Conservation (phyloP, 148 eudicot genomes). For the Amaranthus palmeri region DNA sequence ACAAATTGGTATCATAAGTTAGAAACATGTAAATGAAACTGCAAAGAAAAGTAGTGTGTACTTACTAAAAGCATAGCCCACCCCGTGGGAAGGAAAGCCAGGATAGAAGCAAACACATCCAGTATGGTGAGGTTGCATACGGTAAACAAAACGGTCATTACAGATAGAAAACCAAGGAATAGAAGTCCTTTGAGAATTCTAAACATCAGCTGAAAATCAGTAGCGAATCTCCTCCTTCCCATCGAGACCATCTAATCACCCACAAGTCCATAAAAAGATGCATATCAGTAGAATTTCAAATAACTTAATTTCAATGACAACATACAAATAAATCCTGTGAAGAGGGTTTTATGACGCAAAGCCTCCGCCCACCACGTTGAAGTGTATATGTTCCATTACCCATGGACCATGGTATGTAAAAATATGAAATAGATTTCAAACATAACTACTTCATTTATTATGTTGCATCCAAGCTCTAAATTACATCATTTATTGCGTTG, state of each 20-base stretch:
- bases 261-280: constrained; percentile 18
- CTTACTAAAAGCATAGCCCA: constrained; percentile 94
- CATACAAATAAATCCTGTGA: not conserved
- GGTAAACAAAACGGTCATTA: constrained; percentile 81
- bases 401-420: not conserved
- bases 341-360: not conserved
- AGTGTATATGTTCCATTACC: constrained; percentile 1
- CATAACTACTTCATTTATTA: not conserved
- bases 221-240: constrained; percentile 91
- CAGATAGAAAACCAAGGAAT: constrained; percentile 83
- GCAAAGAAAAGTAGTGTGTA: not conserved
- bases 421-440: not conserved
- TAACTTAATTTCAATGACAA: not conserved
- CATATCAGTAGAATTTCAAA: not conserved
- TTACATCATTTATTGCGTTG: not conserved
- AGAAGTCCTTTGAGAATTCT: constrained; percentile 92
- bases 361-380: not conserved
- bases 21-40: not conserved
- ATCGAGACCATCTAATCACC: constrained; percentile 77
- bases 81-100: constrained; percentile 93
- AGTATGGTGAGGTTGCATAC: constrained; percentile 59
- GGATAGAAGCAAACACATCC: constrained; percentile 76
- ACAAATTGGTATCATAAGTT: not conserved
- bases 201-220: constrained; percentile 98
- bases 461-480: not conserved